Base-by-base conservation (phyloP, 2,329 filamentous ascomycete species). In the Pseudovirgaria hyperparasitica region DNA sequence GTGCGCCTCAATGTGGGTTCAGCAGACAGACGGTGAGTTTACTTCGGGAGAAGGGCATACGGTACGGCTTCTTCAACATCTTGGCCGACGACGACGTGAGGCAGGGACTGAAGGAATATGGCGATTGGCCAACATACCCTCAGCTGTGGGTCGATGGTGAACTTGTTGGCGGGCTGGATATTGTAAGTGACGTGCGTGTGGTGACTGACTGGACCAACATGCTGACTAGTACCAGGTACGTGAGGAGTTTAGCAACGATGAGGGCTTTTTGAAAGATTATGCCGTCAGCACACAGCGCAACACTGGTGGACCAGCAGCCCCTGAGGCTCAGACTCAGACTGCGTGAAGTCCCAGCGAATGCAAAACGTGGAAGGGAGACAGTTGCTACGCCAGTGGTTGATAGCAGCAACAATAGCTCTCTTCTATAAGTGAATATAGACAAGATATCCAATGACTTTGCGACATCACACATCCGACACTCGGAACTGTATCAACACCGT, bases 41-140 rank as follows among this genome's bases (percentile, higher is more conserved):
- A 24, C 60, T 98, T 43, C 72, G 90, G 27, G 87, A 96, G 58
- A 77, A 84, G 49, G 79, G 79, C 26, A 80, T 98, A 34, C 84
- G 92, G 52, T 98, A 96, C 54, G 90, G 90, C 12, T 98, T 98
- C 65, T 98, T 98, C 66, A 96, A 98, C 52, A 98, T 98, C 38
- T 59, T 98, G 43, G 90, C 90, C 37, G 90, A 98, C 52, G 87
- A 98, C 46, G 87, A 96, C 55, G 90, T 98, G 25, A 71, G 90
- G 34, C 87, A 96, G 60, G 90, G 90, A 1, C 60, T 98, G 47
- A 98, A 98, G 67, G 82, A 90, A 58, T 96, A 76, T 53, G 85
- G 85, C n/a, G 90, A 96, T 36, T 98, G 90, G 90, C 90, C 90
- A 7, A 98, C 90, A 0, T 98, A 84, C 57, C 90, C 90, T 12